Conservation (phyloP, 2,329 filamentous ascomycete genomes). For the Dothiorella sarmentorum region DNA sequence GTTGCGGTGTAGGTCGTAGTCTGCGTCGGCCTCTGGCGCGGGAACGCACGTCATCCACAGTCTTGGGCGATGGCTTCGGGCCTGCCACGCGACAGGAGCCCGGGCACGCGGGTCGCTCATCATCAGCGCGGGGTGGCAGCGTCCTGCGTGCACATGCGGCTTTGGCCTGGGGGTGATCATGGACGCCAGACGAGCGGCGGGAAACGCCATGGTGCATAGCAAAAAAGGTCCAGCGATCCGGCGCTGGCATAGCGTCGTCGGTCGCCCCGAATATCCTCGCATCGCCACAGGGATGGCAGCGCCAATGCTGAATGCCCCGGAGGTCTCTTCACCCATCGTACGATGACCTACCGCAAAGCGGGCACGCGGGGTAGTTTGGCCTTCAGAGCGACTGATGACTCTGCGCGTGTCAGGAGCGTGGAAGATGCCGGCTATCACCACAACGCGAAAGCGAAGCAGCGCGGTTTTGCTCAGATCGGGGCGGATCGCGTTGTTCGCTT, state of each 20-base stretch:
- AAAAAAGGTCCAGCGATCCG: conserved; percentile 9
- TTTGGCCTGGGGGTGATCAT: conserved; percentile 9
- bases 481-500: conserved; percentile 12
- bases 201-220: conserved; percentile 10
- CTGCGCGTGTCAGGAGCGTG: conserved; percentile 14
- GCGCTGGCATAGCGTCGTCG: conserved; percentile 8
- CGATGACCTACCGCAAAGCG: neutral
- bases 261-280: conserved; percentile 2
- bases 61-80: conserved; percentile 12
- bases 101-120: neutral
- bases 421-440: conserved; percentile 10
- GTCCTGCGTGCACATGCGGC: too few species aligned
- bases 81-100: conserved; percentile 2
- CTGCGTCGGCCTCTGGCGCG: neutral
- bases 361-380: conserved; percentile 12
- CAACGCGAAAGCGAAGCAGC: conserved; percentile 14
- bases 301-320: neutral
- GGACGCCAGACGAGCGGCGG: conserved; percentile 7
- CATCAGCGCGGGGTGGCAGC: conserved; percentile 3
- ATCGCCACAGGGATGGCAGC: conserved; percentile 8
- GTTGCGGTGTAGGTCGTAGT: too few species aligned
- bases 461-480: conserved; percentile 4
- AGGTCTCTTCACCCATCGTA: conserved; percentile 6
- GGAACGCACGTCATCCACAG: conserved; percentile 10
- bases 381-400: neutral